These are phyloP conservation scores for Neurospora africana DNA, from an alignment of 495 filamentous ascomycete species.

Conservation along the genomic window DNA sequence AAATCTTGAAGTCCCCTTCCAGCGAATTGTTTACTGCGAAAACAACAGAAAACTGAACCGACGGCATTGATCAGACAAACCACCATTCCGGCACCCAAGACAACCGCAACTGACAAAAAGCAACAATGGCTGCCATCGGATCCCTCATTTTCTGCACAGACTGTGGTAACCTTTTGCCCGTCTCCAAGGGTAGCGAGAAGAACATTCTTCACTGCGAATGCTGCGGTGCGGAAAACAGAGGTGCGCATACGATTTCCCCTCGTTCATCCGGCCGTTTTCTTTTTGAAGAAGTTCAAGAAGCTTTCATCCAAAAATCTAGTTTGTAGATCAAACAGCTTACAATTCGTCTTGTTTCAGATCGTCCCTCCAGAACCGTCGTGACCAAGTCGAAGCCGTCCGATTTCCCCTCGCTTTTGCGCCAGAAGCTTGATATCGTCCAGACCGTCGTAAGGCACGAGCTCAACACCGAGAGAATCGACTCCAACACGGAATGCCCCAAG, in stretches of 20 bases:
- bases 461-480: constrained; percentile 62
- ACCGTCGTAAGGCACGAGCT: constrained; percentile 68
- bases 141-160: constrained; percentile 89
- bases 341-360: constrained; percentile 43
- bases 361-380: constrained; percentile 64
- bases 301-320: not conserved
- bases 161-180: constrained; percentile 83
- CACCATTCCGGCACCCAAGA: not conserved
- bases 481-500: constrained; percentile 59
- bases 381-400: constrained; percentile 74
- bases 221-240: constrained; percentile 75
- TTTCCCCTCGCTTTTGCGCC: constrained; percentile 78
- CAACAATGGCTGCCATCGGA: constrained; percentile 71
- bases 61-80: not conserved
- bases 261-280: not conserved
- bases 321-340: not conserved
- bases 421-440: constrained; percentile 77
- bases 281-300: not conserved
- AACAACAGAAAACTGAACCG: not conserved
- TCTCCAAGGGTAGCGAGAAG: constrained; percentile 61
- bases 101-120: not conserved
- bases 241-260: constrained; percentile 31
- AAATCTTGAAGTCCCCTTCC: not conserved
- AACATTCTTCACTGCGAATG: constrained; percentile 70
- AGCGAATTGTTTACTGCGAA: not conserved